phyloP scores from a whole-genome alignment of 495 filamentous ascomycete genomes.

The Diplogelasinospora grovesii region DNA sequence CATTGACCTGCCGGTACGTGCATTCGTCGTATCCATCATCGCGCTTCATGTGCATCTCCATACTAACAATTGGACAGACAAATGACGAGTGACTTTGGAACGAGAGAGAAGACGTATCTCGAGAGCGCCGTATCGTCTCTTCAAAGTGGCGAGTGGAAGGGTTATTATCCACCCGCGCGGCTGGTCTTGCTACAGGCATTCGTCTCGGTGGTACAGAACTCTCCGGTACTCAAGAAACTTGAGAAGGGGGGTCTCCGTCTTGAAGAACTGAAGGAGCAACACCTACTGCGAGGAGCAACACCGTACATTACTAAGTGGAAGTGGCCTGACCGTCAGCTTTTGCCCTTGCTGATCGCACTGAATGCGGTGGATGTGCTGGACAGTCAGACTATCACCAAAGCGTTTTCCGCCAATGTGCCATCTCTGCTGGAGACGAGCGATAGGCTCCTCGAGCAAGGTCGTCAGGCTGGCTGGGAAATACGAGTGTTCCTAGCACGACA shows the following conservation, averaged over 20 bases:
- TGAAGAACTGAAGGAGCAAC: conserved; percentile 2
- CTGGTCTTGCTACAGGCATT: conserved; percentile 18
- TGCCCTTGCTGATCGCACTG: conserved; percentile 15
- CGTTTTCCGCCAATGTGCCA: conserved; percentile 3
- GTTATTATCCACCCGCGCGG: too few relatives aligned
- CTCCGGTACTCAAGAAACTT: conserved; percentile 9
- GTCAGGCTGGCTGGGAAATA: conserved; percentile 31
- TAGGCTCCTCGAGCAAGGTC: conserved; percentile 18
- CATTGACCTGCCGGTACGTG: conserved; percentile 25
- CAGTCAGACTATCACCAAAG: conserved; percentile 4
- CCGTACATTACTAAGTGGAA: conserved; percentile 8
- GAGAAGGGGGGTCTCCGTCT: conserved; percentile 12
- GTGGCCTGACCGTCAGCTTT: conserved; percentile 7
- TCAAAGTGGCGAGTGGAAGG: too few relatives aligned
- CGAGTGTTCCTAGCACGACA: conserved; percentile 31
- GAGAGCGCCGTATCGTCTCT: conserved; percentile 17
- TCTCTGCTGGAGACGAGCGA: conserved; percentile 23
- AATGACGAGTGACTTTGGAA: conserved; percentile 26
- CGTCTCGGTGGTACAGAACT: conserved; percentile 6
- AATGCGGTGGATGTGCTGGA: conserved; percentile 14
- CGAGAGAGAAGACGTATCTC: conserved; percentile 30
- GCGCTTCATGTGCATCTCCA: not conserved
- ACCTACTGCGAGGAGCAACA: conserved; percentile 8
- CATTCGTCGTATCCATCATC: too few relatives aligned
- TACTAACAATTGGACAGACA: conserved; percentile 9